Evolutionary conservation across 2,329 filamentous ascomycete genomes (phyloP).

Genomic region (Diaporthe sp.): DNA sequence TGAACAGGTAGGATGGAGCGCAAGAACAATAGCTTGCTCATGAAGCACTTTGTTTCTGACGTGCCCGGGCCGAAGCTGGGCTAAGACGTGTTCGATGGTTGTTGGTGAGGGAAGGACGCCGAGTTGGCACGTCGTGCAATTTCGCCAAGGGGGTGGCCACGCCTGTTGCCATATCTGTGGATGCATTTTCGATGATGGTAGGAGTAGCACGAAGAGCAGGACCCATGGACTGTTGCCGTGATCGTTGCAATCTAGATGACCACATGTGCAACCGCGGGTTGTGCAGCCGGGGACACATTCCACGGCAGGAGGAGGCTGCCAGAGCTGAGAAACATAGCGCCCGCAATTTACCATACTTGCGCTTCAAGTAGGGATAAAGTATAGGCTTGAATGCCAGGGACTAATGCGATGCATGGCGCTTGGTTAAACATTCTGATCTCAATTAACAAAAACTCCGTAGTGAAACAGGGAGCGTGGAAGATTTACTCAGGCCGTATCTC

Average conservation of each 20-base stretch:
- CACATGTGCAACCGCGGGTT: too few relatives aligned
- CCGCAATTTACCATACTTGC: background rate
- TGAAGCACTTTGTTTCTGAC: conserved; percentile 45
- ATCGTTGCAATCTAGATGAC: too few relatives aligned
- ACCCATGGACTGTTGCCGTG: too few relatives aligned
- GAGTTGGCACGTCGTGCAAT: background rate
- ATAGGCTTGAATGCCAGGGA: too few relatives aligned
- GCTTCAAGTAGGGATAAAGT: too few relatives aligned
- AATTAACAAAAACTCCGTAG: background rate
- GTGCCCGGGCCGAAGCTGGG: conserved; percentile 40
- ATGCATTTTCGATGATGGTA: background rate
- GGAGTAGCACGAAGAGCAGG: too few relatives aligned
- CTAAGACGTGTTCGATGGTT: background rate
- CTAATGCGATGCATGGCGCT: too few relatives aligned
- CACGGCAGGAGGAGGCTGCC: too few relatives aligned
- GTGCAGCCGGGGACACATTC: background rate
- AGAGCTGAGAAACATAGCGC: too few relatives aligned
- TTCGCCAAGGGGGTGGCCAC: too few relatives aligned
- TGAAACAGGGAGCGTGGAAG: background rate
- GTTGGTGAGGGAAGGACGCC: background rate
- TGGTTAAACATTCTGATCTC: background rate
- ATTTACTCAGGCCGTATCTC: background rate
- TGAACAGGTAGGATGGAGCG: conserved; percentile 34
- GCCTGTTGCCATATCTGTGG: too few relatives aligned
- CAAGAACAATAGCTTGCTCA: conserved; percentile 45